Evolutionary conservation across 495 filamentous ascomycete genomes (phyloP).

Genomic region (Chaetomium fimeti): DNA sequence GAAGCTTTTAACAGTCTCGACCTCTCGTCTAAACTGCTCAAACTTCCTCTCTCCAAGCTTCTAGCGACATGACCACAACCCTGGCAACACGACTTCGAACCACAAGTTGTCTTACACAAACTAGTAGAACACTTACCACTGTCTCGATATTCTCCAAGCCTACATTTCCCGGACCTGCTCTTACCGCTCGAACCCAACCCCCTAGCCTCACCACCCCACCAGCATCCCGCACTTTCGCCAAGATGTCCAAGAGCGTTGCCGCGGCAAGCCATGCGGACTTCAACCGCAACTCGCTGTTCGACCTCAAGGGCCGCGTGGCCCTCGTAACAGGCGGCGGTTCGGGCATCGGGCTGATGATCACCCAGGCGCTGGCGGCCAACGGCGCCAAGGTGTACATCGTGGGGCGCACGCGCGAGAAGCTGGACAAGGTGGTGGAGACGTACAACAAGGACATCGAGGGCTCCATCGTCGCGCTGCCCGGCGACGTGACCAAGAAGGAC

Average conservation of each 20-base stretch:
- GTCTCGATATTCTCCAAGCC: background rate
- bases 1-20: background rate
- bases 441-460: constrained; percentile 42
- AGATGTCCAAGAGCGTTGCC: constrained; percentile 47
- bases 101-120: constrained; percentile 7
- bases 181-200: background rate
- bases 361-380: constrained; percentile 73
- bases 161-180: background rate
- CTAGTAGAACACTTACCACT: constrained; percentile 13
- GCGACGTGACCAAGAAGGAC: constrained; percentile 73
- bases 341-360: constrained; percentile 72
- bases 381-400: constrained; percentile 84
- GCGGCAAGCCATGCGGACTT: constrained; percentile 45
- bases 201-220: background rate
- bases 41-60: background rate
- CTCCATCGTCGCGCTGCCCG: constrained; percentile 58
- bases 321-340: constrained; percentile 59
- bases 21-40: background rate
- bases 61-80: constrained; percentile 12
- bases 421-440: constrained; percentile 31
- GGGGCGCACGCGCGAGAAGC: constrained; percentile 57
- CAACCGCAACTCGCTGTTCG: constrained; percentile 57
- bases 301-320: constrained; percentile 60
- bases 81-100: constrained; percentile 14
- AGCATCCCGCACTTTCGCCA: constrained; percentile 21